phyloP scores from a whole-genome alignment of 164 flowering plant species.

The Aristolochia contorta region DNA sequence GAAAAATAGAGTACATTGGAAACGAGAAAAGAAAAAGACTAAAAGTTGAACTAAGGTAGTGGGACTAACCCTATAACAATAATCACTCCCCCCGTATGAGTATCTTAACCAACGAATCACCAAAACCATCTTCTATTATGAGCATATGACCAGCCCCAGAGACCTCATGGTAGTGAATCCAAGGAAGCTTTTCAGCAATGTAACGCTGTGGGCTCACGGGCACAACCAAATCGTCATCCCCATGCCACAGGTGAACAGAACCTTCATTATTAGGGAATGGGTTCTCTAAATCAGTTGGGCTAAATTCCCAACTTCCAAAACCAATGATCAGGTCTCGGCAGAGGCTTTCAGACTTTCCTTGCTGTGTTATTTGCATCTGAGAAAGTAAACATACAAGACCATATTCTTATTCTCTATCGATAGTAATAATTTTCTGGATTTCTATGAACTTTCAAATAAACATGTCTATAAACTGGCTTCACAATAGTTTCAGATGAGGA shows the following conservation, averaged over 20 bases:
- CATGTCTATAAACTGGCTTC: background rate
- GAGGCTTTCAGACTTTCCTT: constrained; percentile 54
- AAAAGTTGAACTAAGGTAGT: background rate
- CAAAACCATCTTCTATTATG: constrained; percentile 27
- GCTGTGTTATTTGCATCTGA: constrained; percentile 51
- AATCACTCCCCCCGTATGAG: constrained; percentile 15
- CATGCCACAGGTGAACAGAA: constrained; percentile 74
- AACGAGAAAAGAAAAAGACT: no score
- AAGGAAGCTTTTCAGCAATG: constrained; percentile 44
- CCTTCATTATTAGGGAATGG: constrained; percentile 53
- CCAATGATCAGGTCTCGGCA: constrained; percentile 46
- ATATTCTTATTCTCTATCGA: background rate
- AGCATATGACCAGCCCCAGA: constrained; percentile 53
- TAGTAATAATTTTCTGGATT: background rate
- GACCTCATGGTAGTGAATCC: constrained; percentile 67
- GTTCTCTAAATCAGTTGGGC: constrained; percentile 48
- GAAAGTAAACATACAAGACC: background rate
- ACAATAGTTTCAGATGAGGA: background rate
- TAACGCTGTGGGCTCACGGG: constrained; percentile 42
- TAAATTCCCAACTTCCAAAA: constrained; percentile 69
- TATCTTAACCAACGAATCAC: constrained; percentile 13
- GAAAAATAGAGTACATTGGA: no score
- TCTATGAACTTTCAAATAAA: background rate
- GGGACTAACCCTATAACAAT: background rate
- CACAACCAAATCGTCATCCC: constrained; percentile 52